These are phyloP conservation scores for Wickerhamomyces chaumierensis DNA, from an alignment of 805 yeast genomes.

Conservation along the genomic window DNA sequence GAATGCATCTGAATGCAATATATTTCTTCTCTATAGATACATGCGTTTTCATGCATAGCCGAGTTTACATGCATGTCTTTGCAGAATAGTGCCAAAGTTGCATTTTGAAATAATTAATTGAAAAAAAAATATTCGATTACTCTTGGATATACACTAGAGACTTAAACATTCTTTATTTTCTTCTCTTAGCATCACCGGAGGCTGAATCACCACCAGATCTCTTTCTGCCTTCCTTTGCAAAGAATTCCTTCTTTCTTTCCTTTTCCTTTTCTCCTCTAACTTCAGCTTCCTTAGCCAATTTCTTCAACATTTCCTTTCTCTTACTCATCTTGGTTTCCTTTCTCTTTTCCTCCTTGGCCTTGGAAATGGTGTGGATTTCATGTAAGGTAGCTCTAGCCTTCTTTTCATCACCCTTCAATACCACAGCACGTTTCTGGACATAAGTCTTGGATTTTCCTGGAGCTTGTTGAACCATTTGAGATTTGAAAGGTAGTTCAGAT, in stretches of 20 bases:
- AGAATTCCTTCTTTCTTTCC: conserved; percentile 81
- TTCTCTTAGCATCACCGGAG: no score
- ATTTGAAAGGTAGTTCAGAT: conserved; percentile 76
- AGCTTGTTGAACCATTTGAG: conserved; percentile 82
- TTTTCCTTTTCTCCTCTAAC: conserved; percentile 61
- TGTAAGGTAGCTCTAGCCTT: conserved; percentile 83
- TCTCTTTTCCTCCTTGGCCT: conserved; percentile 74
- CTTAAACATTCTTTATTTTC: no score
- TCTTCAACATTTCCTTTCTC: conserved; percentile 65
- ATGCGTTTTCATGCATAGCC: no score
- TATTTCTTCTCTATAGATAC: no score
- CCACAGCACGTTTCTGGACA: conserved; percentile 85
- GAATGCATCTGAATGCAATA: no score
- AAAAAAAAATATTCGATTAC: no score
- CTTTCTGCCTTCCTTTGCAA: conserved; percentile 51
- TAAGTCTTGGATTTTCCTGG: conserved; percentile 80
- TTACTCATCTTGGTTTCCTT: conserved; percentile 62
- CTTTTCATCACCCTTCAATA: conserved; percentile 85
- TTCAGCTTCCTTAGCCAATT: conserved; percentile 64
- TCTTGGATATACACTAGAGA: no score
- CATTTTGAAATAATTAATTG: no score
- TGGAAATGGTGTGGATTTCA: conserved; percentile 74
- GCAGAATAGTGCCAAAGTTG: no score
- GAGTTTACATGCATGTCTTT: no score
- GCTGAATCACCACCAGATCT: conserved; percentile 14